Percentiles rank a stretch among this genome's conserved stretches.
Conservation (phyloP, 2,329 filamentous ascomycete genomes). For the Dichotomopilus funicola region DNA sequence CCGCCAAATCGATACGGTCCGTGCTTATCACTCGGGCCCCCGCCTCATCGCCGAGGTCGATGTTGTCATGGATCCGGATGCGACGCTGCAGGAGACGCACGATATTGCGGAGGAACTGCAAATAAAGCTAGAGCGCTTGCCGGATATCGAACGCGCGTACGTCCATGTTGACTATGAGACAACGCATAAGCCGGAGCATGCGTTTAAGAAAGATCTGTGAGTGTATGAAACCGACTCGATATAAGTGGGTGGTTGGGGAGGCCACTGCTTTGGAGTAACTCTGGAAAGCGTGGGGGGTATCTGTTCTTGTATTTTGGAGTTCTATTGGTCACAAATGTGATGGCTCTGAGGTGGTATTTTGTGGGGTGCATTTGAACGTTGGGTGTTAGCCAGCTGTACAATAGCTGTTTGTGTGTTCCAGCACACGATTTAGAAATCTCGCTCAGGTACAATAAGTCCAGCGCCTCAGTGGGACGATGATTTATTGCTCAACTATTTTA, state of each 20-base stretch:
- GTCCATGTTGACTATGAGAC: slow-evolving; percentile 98
- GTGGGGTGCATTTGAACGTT: background rate
- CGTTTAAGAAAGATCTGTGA: slow-evolving; percentile 55
- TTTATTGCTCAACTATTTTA: too few relatives aligned
- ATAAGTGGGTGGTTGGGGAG: background rate
- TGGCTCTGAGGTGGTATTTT: too few relatives aligned
- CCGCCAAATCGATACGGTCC: slow-evolving; percentile 85
- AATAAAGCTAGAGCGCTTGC: slow-evolving; percentile 85
- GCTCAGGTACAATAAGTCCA: too few relatives aligned
- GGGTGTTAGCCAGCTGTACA: background rate
- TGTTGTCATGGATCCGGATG: slow-evolving; percentile 78
- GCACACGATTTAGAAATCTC: too few relatives aligned
- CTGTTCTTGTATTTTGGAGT: too few relatives aligned
- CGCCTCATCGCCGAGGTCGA: slow-evolving; percentile 93
- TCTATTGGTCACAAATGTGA: too few relatives aligned
- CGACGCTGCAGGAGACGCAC: slow-evolving; percentile 71
- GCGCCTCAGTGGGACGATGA: too few relatives aligned
- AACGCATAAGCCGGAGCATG: slow-evolving; percentile 83
- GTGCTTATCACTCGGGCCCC: slow-evolving; percentile 85
- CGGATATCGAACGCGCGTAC: slow-evolving; percentile 87
- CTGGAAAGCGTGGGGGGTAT: background rate
- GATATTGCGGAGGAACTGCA: slow-evolving; percentile 92
- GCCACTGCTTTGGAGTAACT: background rate
- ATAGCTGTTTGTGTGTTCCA: too few relatives aligned
- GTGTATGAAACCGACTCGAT: background rate